phyloP scores from a whole-genome alignment of 1,284 basidiomycete species.

The Pulchroboletus neoregius region DNA sequence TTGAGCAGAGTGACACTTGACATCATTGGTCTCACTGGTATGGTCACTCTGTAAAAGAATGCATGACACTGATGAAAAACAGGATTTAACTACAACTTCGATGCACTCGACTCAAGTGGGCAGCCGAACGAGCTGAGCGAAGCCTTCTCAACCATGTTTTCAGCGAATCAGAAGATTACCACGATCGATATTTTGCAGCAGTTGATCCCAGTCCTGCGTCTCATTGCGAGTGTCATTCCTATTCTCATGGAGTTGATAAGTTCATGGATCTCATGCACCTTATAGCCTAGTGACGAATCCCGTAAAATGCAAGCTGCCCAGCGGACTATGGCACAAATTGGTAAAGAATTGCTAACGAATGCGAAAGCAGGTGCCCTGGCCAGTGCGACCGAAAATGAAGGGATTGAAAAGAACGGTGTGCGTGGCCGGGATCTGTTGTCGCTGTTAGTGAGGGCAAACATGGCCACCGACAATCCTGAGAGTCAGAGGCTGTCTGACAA shows the following conservation, averaged over 20 bases:
- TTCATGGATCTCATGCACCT: background rate
- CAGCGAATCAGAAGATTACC: constrained; percentile 21
- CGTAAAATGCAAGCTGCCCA: constrained; percentile 18
- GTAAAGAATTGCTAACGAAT: constrained; percentile 42
- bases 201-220: constrained; percentile 40
- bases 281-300: constrained; percentile 17
- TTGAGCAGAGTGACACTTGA: constrained; percentile 60
- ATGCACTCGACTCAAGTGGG: constrained; percentile 40
- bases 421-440: constrained; percentile 48
- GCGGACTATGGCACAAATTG: constrained; percentile 36
- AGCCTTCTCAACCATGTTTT: constrained; percentile 45
- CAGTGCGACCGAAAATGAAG: constrained; percentile 19
- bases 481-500: constrained; percentile 63
- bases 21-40: constrained; percentile 65
- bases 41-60: constrained; percentile 3
- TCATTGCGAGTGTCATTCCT: constrained; percentile 36
- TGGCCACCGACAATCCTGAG: constrained; percentile 55
- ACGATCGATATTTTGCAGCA: constrained; percentile 35
- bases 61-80: background rate
- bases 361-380: constrained; percentile 40
- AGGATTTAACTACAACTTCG: constrained; percentile 38
- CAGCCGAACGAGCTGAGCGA: constrained; percentile 45
- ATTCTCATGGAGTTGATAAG: background rate
- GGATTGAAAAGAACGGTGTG: constrained; percentile 32
- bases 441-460: constrained; percentile 60